phyloP scores from a whole-genome alignment of 2,329 filamentous ascomycete species.

The Epichloe brachyelytri region DNA sequence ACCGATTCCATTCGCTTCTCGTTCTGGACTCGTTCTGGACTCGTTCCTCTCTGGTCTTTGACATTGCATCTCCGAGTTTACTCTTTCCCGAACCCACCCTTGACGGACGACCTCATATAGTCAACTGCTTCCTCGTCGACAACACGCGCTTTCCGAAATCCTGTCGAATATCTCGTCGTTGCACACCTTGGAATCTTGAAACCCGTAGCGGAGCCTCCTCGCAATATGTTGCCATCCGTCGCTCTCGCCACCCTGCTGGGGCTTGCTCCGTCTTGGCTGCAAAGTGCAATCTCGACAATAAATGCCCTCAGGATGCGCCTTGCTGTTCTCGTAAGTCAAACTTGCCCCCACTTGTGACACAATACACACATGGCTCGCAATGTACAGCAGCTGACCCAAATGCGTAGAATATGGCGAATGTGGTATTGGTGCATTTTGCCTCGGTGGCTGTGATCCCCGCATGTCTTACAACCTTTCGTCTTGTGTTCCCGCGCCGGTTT shows the following conservation, averaged over 20 bases:
- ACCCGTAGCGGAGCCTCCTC: too few relatives aligned
- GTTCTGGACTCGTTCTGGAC: too few relatives aligned
- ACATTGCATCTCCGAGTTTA: too few relatives aligned
- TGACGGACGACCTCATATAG: too few relatives aligned
- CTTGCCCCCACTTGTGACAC: neutral
- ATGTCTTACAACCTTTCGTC: conserved; percentile 73
- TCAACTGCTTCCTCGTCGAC: too few relatives aligned
- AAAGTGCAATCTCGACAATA: conserved; percentile 35
- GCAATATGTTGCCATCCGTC: conserved; percentile 21
- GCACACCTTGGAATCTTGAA: too few relatives aligned
- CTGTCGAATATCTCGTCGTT: too few relatives aligned
- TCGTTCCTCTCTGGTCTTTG: too few relatives aligned
- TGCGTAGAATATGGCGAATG: conserved; percentile 76
- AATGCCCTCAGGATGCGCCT: conserved; percentile 60
- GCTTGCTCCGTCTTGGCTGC: conserved; percentile 18
- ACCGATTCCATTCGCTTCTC: too few relatives aligned
- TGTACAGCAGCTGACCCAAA: conserved; percentile 8
- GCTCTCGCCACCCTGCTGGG: conserved; percentile 19
- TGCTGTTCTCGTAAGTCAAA: conserved; percentile 64
- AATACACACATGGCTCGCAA: neutral
- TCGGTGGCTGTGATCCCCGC: conserved; percentile 86
- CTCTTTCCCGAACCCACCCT: too few relatives aligned
- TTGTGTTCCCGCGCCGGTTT: conserved; percentile 75
- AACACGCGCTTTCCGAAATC: too few relatives aligned
- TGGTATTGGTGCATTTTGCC: conserved; percentile 85